Percentiles rank a stretch among this genome's conserved stretches.
phyloP scores from a whole-genome alignment of 768 basidiomycete genomes.

The Termitomyces eurrhizus region DNA sequence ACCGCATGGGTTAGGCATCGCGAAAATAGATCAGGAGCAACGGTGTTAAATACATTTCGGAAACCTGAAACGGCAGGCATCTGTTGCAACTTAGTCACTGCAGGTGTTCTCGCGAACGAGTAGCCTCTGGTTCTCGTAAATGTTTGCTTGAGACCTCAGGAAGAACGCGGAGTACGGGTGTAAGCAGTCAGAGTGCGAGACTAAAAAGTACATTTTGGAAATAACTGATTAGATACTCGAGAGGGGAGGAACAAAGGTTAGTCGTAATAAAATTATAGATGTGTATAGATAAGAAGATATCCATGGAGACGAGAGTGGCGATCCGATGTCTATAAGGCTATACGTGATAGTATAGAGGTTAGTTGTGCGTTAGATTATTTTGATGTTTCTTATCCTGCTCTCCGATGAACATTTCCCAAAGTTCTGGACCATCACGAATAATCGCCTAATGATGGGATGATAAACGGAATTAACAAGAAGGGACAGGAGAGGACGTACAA shows the following conservation, averaged over 20 bases:
- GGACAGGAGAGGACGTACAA: conserved; percentile 47
- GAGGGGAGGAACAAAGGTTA: not conserved
- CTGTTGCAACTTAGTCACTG: too few relatives aligned
- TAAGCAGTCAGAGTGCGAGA: not conserved
- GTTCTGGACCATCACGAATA: conserved; percentile 74
- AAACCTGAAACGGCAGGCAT: too few relatives aligned
- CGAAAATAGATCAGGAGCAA: too few relatives aligned
- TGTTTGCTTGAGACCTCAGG: too few relatives aligned
- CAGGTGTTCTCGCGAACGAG: too few relatives aligned
- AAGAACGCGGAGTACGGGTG: too few relatives aligned
- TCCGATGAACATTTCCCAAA: conserved; percentile 55
- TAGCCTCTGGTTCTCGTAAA: too few relatives aligned
- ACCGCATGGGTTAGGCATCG: too few relatives aligned
- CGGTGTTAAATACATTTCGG: too few relatives aligned
- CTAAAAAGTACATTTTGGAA: not conserved
- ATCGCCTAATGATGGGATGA: conserved; percentile 45
- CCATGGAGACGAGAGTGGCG: not conserved
- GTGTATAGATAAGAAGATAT: not conserved
- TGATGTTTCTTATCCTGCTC: conserved; percentile 21
- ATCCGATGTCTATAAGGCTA: not conserved
- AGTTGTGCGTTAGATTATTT: not conserved
- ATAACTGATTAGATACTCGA: not conserved
- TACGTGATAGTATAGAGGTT: not conserved
- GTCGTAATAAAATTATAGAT: not conserved
- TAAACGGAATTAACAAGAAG: not conserved